Base-by-base conservation (phyloP, 1,284 basidiomycete species). In the Gastroboletus turbinatus region DNA sequence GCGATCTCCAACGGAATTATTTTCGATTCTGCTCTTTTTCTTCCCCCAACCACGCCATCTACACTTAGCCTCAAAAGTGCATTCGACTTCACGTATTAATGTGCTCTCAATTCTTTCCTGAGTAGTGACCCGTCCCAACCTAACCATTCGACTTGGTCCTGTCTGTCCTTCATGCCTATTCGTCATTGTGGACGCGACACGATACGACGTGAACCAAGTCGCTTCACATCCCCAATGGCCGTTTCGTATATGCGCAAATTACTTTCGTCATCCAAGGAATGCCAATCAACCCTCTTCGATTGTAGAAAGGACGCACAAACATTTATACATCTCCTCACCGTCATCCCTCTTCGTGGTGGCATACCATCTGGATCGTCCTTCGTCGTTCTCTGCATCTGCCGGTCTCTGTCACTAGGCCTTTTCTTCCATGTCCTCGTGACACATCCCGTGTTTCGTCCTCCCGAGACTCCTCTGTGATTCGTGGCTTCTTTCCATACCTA, bases 111-210 rank as follows among this genome's bases (percentile, higher is more conserved):
- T 97, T 39, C 79, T 98, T 23, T 81, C 87, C 5, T 82, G 92
- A 14, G 88, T 98, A n/a, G 87, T 82, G 2, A 82, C 78, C 17
- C 82, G 95, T 2, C 85, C 86, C 0, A 82, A 90, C 62, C 93
- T 92, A 1, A 84, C 81, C 56, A 83, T 97, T 46, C 73, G 80
- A 6, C 82, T 98, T 19, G 96, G 96, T 11, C 93, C 96, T 0
- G 92, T 98, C 36, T 96, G 98, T 71, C 77, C 94, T 56, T 90
- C 91, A 4, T 94, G 92, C 68, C 84, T 90, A 11, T 98, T 98
- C 70, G 81, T 91, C 60, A 89, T 98, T 48, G 88, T 89, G 53
- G 95, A 98, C 69, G 82, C 87, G 19, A 83, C 89, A 14, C 78
- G 88, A 47, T 84, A 83, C 62, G 94, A 98, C 92, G 90, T 19